Base-by-base conservation (phyloP, 1,284 basidiomycete species). In the Earliella scabrosa region DNA sequence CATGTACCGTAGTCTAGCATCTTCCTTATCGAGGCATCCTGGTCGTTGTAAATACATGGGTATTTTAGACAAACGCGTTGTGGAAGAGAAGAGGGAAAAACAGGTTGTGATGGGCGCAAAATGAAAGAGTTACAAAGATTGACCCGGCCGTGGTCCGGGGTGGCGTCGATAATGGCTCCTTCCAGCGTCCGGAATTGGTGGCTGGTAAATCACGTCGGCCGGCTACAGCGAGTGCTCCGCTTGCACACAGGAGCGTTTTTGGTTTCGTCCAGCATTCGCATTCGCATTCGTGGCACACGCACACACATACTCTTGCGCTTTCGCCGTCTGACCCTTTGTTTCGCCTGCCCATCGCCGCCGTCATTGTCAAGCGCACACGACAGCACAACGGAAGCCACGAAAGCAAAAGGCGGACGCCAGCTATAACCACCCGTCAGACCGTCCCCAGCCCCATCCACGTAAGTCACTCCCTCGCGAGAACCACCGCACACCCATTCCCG, bases 1-100 rank as follows among this genome's bases (percentile, higher is more conserved):
- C 75, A 66, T 82, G 80, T 82, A 81, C 74, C 73, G 73, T 81
- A 80, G 76, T 50, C 53, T 69, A 71, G 68, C 72, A 68, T 66
- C 62, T 66, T 60, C 60, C 65, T 62, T 68, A 64, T 66, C 66
- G 61, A 66, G 52, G 55, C 59, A 52, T 60, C 27, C 57, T 59
- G 58, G 61, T 63, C 65, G 64, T 63, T 66, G 66, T 66, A 65
- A 51, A 53, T 63, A 52, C 38, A 60, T 59, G 54, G 50, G 53
- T 61, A 20, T 9, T 13, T 16, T 43, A 21, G 27, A 43, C 43
- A 36, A 23, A 34, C n/a, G n/a, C n/a, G n/a, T n/a, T n/a, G n/a
- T n/a, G n/a, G n/a, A n/a, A n/a, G n/a, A n/a, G n/a, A n/a, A n/a
- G n/a, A n/a, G n/a, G n/a, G n/a, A n/a, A n/a, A n/a, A n/a, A n/a